phyloP scores from a whole-genome alignment of 768 basidiomycete species.

The Imleria badia region DNA sequence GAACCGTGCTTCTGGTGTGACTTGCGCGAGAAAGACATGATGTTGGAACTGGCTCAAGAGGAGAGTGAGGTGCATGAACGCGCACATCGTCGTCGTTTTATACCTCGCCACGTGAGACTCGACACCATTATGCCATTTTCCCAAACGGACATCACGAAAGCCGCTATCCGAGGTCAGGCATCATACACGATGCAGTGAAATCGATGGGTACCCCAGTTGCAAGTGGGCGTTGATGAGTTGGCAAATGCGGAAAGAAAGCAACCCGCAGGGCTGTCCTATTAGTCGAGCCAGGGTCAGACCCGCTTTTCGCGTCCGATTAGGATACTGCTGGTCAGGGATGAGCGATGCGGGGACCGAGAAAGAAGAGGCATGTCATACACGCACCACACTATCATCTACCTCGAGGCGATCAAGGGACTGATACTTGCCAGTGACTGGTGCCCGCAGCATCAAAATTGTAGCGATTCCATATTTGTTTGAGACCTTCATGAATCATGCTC shows the following conservation, averaged over 20 bases:
- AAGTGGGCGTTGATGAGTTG: neutral
- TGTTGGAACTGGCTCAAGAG: neutral
- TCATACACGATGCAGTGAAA: slow-evolving; percentile 18
- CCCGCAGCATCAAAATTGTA: no score
- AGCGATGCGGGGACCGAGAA: neutral
- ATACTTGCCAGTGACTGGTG: no score
- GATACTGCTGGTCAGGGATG: neutral
- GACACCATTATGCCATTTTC: neutral
- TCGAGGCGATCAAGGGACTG: slow-evolving; percentile 14
- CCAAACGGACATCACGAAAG: slow-evolving; percentile 2
- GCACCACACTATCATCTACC: neutral
- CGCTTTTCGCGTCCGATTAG: slow-evolving; percentile 1
- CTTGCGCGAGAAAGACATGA: slow-evolving; percentile 22
- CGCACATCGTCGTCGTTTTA: slow-evolving; percentile 8
- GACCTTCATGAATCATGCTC: no score
- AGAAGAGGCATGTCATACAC: neutral
- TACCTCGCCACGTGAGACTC: slow-evolving; percentile 4
- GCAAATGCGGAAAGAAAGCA: slow-evolving; percentile 11
- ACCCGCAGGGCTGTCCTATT: neutral
- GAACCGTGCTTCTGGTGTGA: slow-evolving; percentile 7
- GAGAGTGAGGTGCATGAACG: neutral
- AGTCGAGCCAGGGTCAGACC: neutral
- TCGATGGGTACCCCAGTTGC: slow-evolving; percentile 4
- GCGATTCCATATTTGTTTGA: no score
- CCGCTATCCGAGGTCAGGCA: neutral